Base-by-base conservation (phyloP, 345 rosid species). In the Hypericum perforatum region DNA sequence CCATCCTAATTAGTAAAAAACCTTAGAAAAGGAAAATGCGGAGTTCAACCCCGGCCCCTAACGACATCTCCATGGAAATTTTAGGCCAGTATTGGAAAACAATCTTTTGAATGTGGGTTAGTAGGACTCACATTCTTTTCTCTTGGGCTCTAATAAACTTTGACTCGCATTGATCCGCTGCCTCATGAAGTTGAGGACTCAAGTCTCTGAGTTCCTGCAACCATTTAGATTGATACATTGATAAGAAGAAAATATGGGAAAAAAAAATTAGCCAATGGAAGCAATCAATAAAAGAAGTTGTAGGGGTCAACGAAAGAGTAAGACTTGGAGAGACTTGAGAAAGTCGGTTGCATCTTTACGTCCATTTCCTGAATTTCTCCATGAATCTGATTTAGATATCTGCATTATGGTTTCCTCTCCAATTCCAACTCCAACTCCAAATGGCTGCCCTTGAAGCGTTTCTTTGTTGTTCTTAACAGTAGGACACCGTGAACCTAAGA, bases 101-200 rank as follows among this genome's bases (percentile, higher is more conserved):
- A n/a, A n/a, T n/a, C n/a, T n/a, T n/a, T n/a, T 22, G 32, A 22
- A 22, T 22, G 32, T 22, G 32, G 32, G 32, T 22, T 22, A 22
- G 32, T 22, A 22, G 32, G 32, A 69, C 82, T 65, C 46, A 77
- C 86, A 0, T 47, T 51, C 10, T 70, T 76, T 77, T 77, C 39
- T 79, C 70, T 41, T 60, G 45, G n/a, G 84, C 43, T 0, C 76
- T 65, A 50, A 62, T 58, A 73, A 84, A 84, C 0, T 74, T 66
- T 3, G 72, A 49, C 67, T 77, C 77, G 45, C 82, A 81, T 72
- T 77, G 79, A 56, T 75, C 82, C 1, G 88, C 88, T 8, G 89
- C 88, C 32, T 64, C 43, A 45, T 81, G 85, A 62, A 84, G 84
- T 73, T 81, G 94, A 37, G 88, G 75, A 15, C 80, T 70, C 71